Evolutionary conservation across 805 yeast genomes (phyloP).

Genomic region (Naumovozyma baii): DNA sequence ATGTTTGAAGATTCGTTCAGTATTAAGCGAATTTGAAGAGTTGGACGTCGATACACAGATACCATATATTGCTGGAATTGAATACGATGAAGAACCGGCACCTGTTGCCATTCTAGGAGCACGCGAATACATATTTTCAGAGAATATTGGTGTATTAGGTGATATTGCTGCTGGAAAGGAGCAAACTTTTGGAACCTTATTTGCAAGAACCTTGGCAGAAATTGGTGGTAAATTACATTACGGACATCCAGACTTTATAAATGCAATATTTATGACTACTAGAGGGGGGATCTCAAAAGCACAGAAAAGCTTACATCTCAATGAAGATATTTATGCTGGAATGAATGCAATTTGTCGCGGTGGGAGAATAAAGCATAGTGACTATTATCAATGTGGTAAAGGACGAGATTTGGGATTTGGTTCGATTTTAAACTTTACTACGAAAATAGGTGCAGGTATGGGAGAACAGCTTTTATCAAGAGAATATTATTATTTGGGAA

Average conservation of each 20-base stretch:
- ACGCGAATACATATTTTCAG: constrained; percentile 88
- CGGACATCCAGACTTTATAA: constrained; percentile 93
- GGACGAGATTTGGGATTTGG: constrained; percentile 93
- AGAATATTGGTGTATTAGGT: constrained; percentile 83
- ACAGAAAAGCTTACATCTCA: constrained; percentile 83
- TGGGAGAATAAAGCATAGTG: constrained; percentile 91
- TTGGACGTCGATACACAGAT: constrained; percentile 41
- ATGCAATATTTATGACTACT: constrained; percentile 85
- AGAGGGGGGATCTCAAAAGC: constrained; percentile 95
- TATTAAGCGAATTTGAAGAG: constrained; percentile 87
- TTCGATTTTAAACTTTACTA: constrained; percentile 83
- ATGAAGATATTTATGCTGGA: constrained; percentile 95
- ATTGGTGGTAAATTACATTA: constrained; percentile 92
- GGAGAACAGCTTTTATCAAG: constrained; percentile 91
- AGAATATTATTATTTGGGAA: constrained; percentile 85
- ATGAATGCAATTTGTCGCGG: constrained; percentile 84
- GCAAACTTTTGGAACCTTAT: constrained; percentile 91
- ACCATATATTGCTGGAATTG: constrained; percentile 53
- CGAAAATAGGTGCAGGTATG: constrained; percentile 97
- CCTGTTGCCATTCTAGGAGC: constrained; percentile 95
- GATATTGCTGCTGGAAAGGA: constrained; percentile 97
- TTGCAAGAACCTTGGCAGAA: constrained; percentile 86
- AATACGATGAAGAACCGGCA: constrained; percentile 45
- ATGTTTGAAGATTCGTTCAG: constrained; percentile 80
- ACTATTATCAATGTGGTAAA: constrained; percentile 92